A percentile compares a stretch with the other conserved stretches of the same genome.
These are phyloP conservation scores for Sordariomycetes sp. DNA, from an alignment of 2,329 filamentous ascomycete genomes.

Conservation along the genomic window DNA sequence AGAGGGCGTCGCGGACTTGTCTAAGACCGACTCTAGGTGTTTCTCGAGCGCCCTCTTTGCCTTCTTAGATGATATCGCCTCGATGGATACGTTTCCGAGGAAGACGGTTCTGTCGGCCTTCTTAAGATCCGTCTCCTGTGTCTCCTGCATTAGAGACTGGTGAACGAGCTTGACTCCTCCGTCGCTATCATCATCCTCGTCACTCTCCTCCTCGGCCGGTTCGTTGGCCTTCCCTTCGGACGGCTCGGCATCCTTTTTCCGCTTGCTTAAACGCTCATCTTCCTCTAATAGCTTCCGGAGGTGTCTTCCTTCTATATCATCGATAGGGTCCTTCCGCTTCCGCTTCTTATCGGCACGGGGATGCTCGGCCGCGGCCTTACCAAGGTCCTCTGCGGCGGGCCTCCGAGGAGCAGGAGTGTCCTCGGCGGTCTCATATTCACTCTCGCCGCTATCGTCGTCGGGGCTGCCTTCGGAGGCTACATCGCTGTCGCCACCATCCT, in stretches of 20 bases:
- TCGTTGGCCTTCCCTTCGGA: slow-evolving; percentile 32
- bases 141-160: slow-evolving; percentile 42
- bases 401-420: slow-evolving; percentile 24
- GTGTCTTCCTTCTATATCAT: slow-evolving; percentile 62
- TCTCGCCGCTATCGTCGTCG: slow-evolving; percentile 18
- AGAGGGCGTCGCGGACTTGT: slow-evolving; percentile 34
- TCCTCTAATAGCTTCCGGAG: slow-evolving; percentile 53
- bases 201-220: slow-evolving; percentile 26
- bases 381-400: slow-evolving; percentile 23
- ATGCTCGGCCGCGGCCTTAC: slow-evolving; percentile 21
- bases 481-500: slow-evolving; percentile 18
- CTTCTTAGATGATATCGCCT: slow-evolving; percentile 72
- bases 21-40: slow-evolving; percentile 69
- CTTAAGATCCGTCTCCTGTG: slow-evolving; percentile 56
- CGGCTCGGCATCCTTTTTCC: slow-evolving; percentile 30
- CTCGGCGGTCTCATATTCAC: slow-evolving; percentile 28
- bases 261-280: slow-evolving; percentile 42
- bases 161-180: slow-evolving; percentile 30
- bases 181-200: slow-evolving; percentile 28
- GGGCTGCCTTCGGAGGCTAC: slow-evolving; percentile 20
- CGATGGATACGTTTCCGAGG: slow-evolving; percentile 77
- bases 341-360: slow-evolving; percentile 45
- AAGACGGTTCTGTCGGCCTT: slow-evolving; percentile 89
- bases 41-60: slow-evolving; percentile 67
- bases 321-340: slow-evolving; percentile 57